phyloP scores from a whole-genome alignment of 495 filamentous ascomycete genomes.

The Sphaerosporella brunnea region DNA sequence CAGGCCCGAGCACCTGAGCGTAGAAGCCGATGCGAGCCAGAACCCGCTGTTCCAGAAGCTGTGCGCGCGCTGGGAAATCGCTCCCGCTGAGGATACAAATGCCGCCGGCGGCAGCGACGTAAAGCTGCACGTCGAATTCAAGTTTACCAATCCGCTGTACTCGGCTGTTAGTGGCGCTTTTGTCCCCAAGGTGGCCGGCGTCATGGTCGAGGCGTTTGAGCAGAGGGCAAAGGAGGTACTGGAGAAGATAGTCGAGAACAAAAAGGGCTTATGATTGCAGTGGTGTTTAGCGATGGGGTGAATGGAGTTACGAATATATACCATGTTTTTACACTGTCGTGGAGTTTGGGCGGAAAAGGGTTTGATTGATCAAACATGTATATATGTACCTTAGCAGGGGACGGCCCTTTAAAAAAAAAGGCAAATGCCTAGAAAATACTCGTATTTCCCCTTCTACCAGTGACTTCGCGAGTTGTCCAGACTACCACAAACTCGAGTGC shows the following conservation, averaged over 20 bases:
- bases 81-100: conserved; percentile 20
- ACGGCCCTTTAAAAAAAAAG: no score
- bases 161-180: conserved; percentile 57
- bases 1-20: conserved; percentile 37
- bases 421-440: no score
- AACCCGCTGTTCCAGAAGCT: conserved; percentile 55
- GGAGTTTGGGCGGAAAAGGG: neutral
- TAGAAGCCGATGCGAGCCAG: conserved; percentile 40
- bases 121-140: conserved; percentile 52
- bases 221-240: conserved; percentile 46
- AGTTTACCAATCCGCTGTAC: conserved; percentile 74
- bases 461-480: no score
- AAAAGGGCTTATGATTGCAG: neutral
- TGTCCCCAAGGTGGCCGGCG: conserved; percentile 61
- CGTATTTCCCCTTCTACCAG: no score
- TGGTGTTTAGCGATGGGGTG: neutral
- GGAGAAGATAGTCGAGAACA: conserved; percentile 20
- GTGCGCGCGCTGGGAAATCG: conserved; percentile 56
- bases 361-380: no score
- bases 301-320: neutral
- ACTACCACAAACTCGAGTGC: no score
- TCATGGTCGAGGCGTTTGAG: conserved; percentile 93
- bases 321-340: neutral
- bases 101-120: conserved; percentile 43
- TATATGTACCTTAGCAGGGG: no score